Conservation (phyloP, 306 rosid species). For the Pyrus bretschneideri region DNA sequence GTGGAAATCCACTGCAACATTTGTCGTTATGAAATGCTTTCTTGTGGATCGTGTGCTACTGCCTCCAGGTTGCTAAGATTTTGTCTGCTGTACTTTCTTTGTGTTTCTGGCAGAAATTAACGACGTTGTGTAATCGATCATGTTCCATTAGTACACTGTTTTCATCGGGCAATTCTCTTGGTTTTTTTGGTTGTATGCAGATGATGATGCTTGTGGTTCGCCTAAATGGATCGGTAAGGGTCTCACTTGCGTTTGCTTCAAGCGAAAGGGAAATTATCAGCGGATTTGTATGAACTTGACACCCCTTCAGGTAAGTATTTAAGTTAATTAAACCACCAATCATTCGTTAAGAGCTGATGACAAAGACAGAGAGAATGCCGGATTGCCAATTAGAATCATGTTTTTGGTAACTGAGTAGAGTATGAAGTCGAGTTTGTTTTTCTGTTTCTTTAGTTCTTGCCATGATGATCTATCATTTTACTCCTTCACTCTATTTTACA, state of each 20-base stretch:
- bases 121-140: not conserved
- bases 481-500: not conserved
- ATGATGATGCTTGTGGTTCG: slow-evolving; percentile 51
- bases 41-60: not conserved
- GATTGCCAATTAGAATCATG: not conserved
- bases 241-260: slow-evolving; percentile 85
- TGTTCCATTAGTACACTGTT: no score
- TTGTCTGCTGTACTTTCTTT: not conserved
- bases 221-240: slow-evolving; percentile 82
- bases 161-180: not conserved
- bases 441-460: not conserved
- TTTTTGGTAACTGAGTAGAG: not conserved
- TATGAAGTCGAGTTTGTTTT: no score
- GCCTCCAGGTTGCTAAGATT: not conserved
- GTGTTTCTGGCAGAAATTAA: not conserved
- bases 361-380: not conserved
- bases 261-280: slow-evolving; percentile 61
- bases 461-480: not conserved
- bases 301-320: slow-evolving; percentile 63
- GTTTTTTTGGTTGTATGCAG: slow-evolving; percentile 34
- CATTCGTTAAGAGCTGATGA: not conserved
- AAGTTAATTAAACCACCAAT: not conserved
- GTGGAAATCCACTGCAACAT: not conserved
- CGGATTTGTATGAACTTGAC: slow-evolving; percentile 57
- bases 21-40: slow-evolving; percentile 4